Base-by-base conservation (phyloP, 768 basidiomycete genomes). In the Phylloporus rhodoxanthus region DNA sequence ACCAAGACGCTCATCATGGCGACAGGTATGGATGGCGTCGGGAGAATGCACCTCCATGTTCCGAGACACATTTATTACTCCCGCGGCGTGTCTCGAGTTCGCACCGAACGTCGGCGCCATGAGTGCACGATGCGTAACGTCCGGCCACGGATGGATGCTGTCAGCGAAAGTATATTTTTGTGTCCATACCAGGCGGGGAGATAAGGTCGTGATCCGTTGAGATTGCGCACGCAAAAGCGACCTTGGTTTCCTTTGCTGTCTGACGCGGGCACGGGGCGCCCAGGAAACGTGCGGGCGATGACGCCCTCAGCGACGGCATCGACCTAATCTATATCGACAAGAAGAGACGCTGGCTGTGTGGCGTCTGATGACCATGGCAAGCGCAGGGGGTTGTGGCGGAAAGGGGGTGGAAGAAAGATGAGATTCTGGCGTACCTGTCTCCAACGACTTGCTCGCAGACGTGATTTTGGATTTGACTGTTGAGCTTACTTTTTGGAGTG, bases 181-280 rank as follows among this genome's bases (percentile, higher is more conserved):
- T 26, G 51, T 47, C 54, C 50, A 37, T 51, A 47, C 44, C 19
- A 19, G 57, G 44, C 14, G 41, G 63, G 62, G 62, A 63, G 62
- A 65, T 63, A 63, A 63, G 62, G 62, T 60, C 62, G 50, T 56
- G 63, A 63, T 63, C 62, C 62, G 62, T 55, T 45, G 23, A 62
- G 63, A 65, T 65, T 55, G 23, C 42, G 49, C 3, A 9, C 37
- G 20, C 28, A 28, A n/a, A 13, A 39, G 54, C 14, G 17, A 45
- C n/a, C 1, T 1, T 21, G 17, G 10, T 51, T 62, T 39, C 62
- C 59, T 46, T 17, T 43, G 37, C 14, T 4, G 42, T 26, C 14
- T 2, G 6, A 25, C 8, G 48, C 25, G 34, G 34, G 45, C 30
- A 51, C 38, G 21, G 34, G 39, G 34, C 43, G 43, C 21, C 20